Evolutionary conservation across 306 rosid species (phyloP).

Genomic region (Lathyrus sativus): DNA sequence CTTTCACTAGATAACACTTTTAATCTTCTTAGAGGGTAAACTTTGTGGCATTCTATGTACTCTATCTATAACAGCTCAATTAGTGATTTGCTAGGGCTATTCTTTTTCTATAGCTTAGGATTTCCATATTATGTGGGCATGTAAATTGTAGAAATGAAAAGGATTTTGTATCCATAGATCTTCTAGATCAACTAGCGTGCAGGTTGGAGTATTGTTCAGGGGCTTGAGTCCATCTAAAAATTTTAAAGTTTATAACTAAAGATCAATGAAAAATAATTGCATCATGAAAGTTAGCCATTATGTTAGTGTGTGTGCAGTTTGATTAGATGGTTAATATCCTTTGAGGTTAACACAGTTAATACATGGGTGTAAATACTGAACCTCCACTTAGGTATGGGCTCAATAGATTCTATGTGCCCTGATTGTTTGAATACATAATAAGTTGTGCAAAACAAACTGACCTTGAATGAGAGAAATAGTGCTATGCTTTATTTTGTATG

Average conservation of each 20-base stretch:
- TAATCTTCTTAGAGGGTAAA: too few relatives aligned
- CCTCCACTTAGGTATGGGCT: conserved; percentile 13
- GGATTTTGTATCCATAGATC: too few relatives aligned
- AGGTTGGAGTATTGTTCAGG: neutral
- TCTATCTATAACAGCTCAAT: too few relatives aligned
- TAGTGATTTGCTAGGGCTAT: too few relatives aligned
- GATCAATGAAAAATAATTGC: too few relatives aligned
- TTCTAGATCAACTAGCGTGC: neutral
- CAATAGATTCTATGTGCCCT: conserved; percentile 11
- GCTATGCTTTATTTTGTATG: conserved; percentile 10
- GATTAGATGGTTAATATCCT: conserved; percentile 28
- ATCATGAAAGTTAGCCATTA: neutral
- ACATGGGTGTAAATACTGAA: neutral
- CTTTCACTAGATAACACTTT: too few relatives aligned
- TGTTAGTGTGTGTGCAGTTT: neutral
- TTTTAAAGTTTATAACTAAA: too few relatives aligned
- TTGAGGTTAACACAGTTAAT: conserved; percentile 29
- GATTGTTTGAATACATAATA: conserved; percentile 8
- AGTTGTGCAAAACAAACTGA: conserved; percentile 20
- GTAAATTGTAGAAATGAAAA: too few relatives aligned
- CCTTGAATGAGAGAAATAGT: conserved; percentile 19
- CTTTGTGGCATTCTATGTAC: too few relatives aligned
- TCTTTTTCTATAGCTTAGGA: too few relatives aligned
- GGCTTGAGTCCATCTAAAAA: neutral
- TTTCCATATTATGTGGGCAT: too few relatives aligned